Percentiles rank a stretch among this genome's conserved stretches.
Conservation (phyloP, 176 grass and related monocot genomes). For the Ensete glaucum region DNA sequence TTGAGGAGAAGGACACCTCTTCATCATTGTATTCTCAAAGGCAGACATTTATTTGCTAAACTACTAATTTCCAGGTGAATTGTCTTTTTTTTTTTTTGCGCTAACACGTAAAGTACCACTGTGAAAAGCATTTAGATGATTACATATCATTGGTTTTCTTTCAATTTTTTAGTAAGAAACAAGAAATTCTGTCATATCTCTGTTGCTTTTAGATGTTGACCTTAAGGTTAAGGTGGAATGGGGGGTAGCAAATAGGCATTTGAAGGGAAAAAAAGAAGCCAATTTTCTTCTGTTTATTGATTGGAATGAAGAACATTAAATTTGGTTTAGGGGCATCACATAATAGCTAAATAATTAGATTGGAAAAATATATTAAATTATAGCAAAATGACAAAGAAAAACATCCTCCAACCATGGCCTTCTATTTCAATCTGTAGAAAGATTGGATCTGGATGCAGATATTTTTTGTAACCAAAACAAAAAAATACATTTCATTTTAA, state of each 20-base stretch:
- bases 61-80: conserved; percentile 78
- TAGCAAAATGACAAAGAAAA: too few species aligned
- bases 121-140: background rate
- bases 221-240: background rate
- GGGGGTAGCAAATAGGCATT: background rate
- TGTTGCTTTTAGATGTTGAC: background rate
- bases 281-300: too few species aligned
- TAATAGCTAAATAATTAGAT: background rate
- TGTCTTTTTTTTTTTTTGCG: background rate
- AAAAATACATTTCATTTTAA: too few species aligned
- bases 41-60: conserved; percentile 39
- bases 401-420: too few species aligned
- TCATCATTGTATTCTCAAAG: conserved; percentile 90
- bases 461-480: too few species aligned
- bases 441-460: too few species aligned
- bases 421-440: too few species aligned
- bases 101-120: too few species aligned
- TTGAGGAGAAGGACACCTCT: conserved; percentile 54
- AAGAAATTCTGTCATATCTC: background rate
- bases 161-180: background rate
- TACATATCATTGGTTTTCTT: background rate
- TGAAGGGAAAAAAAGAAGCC: too few species aligned
- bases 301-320: background rate
- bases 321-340: background rate
- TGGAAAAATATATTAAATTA: background rate